Conservation (phyloP, 371 early-diverging fungal species). For the Lichtheimia ornata region DNA sequence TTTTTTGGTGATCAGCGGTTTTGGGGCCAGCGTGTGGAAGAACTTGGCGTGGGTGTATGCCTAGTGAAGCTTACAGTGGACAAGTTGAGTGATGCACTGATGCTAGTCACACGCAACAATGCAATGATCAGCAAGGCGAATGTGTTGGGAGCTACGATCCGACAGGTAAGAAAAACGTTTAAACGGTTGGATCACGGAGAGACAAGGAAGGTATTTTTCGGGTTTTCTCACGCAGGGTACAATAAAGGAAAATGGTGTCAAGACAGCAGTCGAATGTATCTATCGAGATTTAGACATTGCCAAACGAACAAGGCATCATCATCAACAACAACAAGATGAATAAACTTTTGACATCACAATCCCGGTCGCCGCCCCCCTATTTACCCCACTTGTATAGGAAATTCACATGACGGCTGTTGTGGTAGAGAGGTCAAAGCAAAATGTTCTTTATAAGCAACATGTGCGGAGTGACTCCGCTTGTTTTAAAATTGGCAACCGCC, state of each 20-base stretch:
- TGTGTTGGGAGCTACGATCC: constrained; percentile 57
- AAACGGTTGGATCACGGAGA: background rate
- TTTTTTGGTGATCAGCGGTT: constrained; percentile 88
- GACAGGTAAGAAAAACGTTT: constrained; percentile 27
- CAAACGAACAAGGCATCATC: constrained; percentile 22
- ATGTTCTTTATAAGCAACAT: background rate
- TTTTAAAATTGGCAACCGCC: background rate
- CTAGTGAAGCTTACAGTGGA: constrained; percentile 58
- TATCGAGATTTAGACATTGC: constrained; percentile 62
- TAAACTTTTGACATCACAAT: too few relatives aligned
- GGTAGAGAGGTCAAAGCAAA: background rate
- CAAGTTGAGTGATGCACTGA: constrained; percentile 53
- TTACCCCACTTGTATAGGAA: too few relatives aligned
- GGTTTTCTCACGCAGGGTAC: background rate
- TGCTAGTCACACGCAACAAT: constrained; percentile 57
- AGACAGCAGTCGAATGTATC: constrained; percentile 59
- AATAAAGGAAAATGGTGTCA: constrained; percentile 63
- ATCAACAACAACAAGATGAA: too few relatives aligned
- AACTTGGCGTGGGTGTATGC: constrained; percentile 64
- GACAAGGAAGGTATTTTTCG: constrained; percentile 3
- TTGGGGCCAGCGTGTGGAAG: constrained; percentile 74
- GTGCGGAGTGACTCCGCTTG: background rate
- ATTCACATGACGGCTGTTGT: too few relatives aligned
- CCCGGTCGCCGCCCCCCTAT: too few relatives aligned
- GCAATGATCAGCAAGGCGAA: constrained; percentile 62